These are phyloP conservation scores for Vitis amurensis DNA, from an alignment of 164 flowering plant species.

Conservation along the genomic window DNA sequence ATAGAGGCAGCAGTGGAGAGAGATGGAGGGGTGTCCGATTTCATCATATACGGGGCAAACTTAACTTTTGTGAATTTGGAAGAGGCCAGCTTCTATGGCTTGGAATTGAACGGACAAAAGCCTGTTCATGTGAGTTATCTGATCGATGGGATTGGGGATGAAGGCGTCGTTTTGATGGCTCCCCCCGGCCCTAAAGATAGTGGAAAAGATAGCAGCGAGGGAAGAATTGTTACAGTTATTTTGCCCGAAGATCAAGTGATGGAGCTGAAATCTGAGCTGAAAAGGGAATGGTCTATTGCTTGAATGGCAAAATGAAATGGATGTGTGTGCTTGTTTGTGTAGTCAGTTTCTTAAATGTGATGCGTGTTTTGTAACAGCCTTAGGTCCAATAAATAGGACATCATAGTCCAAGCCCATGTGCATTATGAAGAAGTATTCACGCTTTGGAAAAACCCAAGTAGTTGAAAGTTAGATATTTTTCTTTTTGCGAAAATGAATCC, in stretches of 20 bases:
- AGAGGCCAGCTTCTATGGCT: slow-evolving; percentile 30
- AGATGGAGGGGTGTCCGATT: slow-evolving; percentile 31
- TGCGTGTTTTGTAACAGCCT: too few species aligned
- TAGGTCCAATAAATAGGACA: too few species aligned
- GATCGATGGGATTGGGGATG: slow-evolving; percentile 46
- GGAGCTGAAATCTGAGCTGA: slow-evolving; percentile 30
- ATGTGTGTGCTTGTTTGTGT: background rate
- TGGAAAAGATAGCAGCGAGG: slow-evolving; percentile 8
- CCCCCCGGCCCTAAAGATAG: slow-evolving; percentile 29
- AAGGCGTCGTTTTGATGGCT: slow-evolving; percentile 42
- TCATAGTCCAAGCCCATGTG: too few species aligned
- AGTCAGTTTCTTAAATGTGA: too few species aligned
- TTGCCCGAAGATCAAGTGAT: slow-evolving; percentile 31
- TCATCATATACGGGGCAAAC: slow-evolving; percentile 43
- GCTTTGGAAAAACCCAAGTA: too few species aligned
- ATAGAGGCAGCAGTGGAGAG: slow-evolving; percentile 24
- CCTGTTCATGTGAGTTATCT: slow-evolving; percentile 30
- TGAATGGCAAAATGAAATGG: slow-evolving; percentile 2
- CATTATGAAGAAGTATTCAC: too few species aligned
- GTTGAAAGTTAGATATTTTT: too few species aligned
- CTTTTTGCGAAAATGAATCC: too few species aligned
- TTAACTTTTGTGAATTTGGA: slow-evolving; percentile 43
- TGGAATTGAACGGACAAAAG: slow-evolving; percentile 26
- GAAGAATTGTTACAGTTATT: slow-evolving; percentile 31
- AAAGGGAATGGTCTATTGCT: slow-evolving; percentile 21